A percentile compares a stretch with the other conserved stretches of the same genome.
These are phyloP conservation scores for Sclerotinia trifoliorum DNA, from an alignment of 2,329 filamentous ascomycete genomes.

Conservation along the genomic window DNA sequence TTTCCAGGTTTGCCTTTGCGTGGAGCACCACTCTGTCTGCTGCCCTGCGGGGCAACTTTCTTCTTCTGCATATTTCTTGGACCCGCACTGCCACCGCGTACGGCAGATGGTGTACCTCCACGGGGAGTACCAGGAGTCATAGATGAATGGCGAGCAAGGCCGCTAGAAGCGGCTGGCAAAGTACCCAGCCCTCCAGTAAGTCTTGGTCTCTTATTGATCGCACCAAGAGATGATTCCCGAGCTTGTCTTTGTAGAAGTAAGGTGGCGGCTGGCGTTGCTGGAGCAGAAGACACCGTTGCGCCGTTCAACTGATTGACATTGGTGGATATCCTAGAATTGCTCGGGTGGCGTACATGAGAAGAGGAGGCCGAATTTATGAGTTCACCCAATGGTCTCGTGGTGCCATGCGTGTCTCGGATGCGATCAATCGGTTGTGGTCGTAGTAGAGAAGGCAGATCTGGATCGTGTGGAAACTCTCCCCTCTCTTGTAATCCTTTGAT, in stretches of 20 bases:
- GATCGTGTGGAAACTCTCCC: constrained; percentile 50
- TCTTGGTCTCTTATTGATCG: constrained; percentile 54
- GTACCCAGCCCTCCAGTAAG: constrained; percentile 45
- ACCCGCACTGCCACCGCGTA: constrained; percentile 58
- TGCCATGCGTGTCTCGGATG: constrained; percentile 29
- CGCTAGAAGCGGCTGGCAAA: constrained; percentile 53
- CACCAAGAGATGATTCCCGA: constrained; percentile 58
- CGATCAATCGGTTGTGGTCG: constrained; percentile 54
- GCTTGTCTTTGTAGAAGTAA: constrained; percentile 58
- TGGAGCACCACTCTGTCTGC: constrained; percentile 36
- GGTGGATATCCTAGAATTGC: constrained; percentile 32
- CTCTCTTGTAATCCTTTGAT: constrained; percentile 62
- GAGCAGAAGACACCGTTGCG: constrained; percentile 49
- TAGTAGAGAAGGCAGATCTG: constrained; percentile 62
- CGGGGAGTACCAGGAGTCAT: constrained; percentile 63
- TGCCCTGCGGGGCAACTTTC: constrained; percentile 39
- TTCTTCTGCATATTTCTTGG: constrained; percentile 49
- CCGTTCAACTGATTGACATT: constrained; percentile 32
- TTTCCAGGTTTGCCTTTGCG: constrained; percentile 44
- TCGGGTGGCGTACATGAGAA: constrained; percentile 35
- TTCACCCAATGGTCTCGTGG: constrained; percentile 31
- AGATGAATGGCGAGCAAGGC: constrained; percentile 61
- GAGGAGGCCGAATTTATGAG: constrained; percentile 33
- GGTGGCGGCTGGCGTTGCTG: constrained; percentile 59
- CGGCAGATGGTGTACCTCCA: constrained; percentile 40